Evolutionary conservation across 2,329 filamentous ascomycete genomes (phyloP), one percentile per base, ranked within the genome.

Genomic region (Aspergillus nomiae): DNA sequence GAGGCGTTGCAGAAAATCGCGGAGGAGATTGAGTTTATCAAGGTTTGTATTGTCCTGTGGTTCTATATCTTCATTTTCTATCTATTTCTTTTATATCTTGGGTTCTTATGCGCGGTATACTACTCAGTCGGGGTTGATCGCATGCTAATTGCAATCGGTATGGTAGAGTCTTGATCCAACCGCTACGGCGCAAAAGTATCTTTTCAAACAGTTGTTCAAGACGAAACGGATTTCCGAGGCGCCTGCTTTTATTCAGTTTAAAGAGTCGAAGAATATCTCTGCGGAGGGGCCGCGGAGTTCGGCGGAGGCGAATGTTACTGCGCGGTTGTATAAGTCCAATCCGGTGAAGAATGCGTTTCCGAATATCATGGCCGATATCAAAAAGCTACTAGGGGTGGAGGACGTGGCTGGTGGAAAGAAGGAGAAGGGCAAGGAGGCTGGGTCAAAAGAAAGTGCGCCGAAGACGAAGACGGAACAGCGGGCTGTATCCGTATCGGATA

Each of bases 281-380:
- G 62, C 74, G 4, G 73, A 79, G 16, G 73, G 79, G 8, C 74
- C 79, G 21, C 73, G 76, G 56, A 82, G 83, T 62, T 65, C 77
- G 0, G 82, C 84, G 1, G 78, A 82, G 58, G 78, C 85, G 21
- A 89, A 89, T 75, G 86, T 89, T 16, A 77, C 82, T 54, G 87
- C 85, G 16, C 76, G 87, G 58, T 67, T 89, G 58, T 88, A 85
- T 71, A 89, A 87, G 63, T 86, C 86, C 16, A 84, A 81, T 59
- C 85, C 85, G 0, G 85, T 88, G 14, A 85, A 84, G 72, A 82
- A 84, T 66, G 84, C 81, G 2, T 73, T 88, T 50, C 80, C 82
- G 26, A 78, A 78, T 41, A 77, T 84, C 30, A 74, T 83, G 71
- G 70, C 71, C 43, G 77, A 73, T 21, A 76, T 84, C 60, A 73